phyloP scores from a whole-genome alignment of 2,329 filamentous ascomycete species.

The Fusarium sp. region DNA sequence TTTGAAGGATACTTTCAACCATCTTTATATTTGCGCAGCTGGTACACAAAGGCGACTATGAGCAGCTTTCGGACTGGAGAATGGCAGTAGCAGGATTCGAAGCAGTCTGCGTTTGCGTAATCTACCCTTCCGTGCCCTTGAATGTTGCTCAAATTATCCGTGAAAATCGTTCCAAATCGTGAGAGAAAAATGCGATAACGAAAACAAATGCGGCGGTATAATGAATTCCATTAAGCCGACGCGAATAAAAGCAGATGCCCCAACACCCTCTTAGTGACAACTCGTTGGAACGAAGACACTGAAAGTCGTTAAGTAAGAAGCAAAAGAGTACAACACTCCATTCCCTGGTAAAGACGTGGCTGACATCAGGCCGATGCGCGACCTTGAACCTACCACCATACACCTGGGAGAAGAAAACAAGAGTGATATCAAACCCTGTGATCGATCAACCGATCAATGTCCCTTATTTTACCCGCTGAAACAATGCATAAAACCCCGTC shows the following conservation, averaged over 20 bases:
- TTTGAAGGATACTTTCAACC: conserved; percentile 17
- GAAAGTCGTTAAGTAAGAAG: conserved; percentile 38
- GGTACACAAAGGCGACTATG: conserved; percentile 27
- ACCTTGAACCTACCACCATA: background rate
- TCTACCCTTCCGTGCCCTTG: conserved; percentile 13
- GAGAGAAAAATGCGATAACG: conserved; percentile 35
- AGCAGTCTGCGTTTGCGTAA: conserved; percentile 18
- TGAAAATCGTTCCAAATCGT: conserved; percentile 43
- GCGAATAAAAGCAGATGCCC: conserved; percentile 36
- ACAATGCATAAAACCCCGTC: conserved; percentile 53
- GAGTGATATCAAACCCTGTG: conserved; percentile 39
- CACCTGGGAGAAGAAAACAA: conserved; percentile 23
- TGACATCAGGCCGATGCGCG: background rate
- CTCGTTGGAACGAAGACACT: conserved; percentile 28
- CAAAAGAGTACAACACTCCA: conserved; percentile 30
- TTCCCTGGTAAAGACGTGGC: background rate
- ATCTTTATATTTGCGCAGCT: conserved; percentile 36
- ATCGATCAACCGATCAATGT: conserved; percentile 42
- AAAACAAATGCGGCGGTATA: conserved; percentile 30
- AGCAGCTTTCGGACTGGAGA: conserved; percentile 14
- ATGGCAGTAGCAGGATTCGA: conserved; percentile 17
- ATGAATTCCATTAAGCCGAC: conserved; percentile 43
- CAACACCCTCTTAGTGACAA: conserved; percentile 34
- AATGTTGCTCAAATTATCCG: conserved; percentile 34
- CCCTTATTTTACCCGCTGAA: conserved; percentile 51